phyloP scores from a whole-genome alignment of 73 alveolate genomes.

The Diophrys appendiculata region DNA sequence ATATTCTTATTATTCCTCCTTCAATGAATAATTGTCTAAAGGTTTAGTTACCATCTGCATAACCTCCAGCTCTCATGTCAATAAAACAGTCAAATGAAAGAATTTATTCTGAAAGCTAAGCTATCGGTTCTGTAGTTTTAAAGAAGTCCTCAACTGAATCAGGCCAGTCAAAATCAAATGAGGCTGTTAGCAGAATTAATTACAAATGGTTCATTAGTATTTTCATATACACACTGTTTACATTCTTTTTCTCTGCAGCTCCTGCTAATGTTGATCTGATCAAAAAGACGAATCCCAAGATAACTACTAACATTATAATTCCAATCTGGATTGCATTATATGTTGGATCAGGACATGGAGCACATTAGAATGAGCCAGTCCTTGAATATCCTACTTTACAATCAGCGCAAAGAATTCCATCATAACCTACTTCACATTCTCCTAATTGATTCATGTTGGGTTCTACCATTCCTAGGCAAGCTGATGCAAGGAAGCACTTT shows the following conservation, averaged over 20 bases:
- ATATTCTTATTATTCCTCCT: conserved; percentile 21
- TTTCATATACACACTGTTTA: conserved; percentile 53
- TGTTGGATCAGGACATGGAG: conserved; percentile 27
- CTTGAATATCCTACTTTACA: conserved; percentile 15
- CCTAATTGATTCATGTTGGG: conserved; percentile 20
- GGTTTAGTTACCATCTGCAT: conserved; percentile 13
- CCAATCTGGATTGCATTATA: conserved; percentile 20
- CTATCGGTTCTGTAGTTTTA: conserved; percentile 19
- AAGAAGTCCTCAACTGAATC: conserved; percentile 29
- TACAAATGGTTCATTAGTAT: conserved; percentile 65
- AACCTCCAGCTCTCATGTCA: conserved; percentile 15
- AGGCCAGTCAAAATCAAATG: conserved; percentile 68
- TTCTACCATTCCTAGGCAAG: conserved; percentile 19
- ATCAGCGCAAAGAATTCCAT: conserved; percentile 30
- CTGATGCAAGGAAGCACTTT: background rate
- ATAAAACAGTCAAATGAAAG: conserved; percentile 68
- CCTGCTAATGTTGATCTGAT: conserved; percentile 53
- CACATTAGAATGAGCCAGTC: conserved; percentile 4
- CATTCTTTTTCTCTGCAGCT: conserved; percentile 45
- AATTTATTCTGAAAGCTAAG: conserved; percentile 33
- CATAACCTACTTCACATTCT: conserved; percentile 31
- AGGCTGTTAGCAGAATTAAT: conserved; percentile 52
- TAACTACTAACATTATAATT: conserved; percentile 7
- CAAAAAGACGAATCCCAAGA: conserved; percentile 15
- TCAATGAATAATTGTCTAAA: conserved; percentile 21